Percentiles rank a stretch among this genome's conserved stretches.
Conservation (phyloP, 352 stramenopile genomes). For the Salisapilia sapeloensis region DNA sequence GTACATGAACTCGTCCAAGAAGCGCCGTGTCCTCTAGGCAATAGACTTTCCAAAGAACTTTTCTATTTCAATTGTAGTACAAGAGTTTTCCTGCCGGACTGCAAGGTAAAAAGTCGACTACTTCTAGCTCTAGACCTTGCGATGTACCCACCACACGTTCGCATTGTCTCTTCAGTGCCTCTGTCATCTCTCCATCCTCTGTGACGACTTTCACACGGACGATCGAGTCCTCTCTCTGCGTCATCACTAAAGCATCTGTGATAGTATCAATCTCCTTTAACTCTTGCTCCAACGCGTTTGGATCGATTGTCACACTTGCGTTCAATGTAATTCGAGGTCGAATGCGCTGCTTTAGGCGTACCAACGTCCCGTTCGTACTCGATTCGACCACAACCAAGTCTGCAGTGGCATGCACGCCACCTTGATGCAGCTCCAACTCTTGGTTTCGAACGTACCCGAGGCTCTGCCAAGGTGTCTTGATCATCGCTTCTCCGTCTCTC, state of each 20-base stretch:
- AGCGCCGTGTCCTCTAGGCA: constrained; percentile 83
- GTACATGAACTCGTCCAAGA: constrained; percentile 99
- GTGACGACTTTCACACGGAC: constrained; percentile 19
- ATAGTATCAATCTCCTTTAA: constrained; percentile 19
- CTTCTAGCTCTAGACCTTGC: constrained; percentile 20
- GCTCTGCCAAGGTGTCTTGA: constrained; percentile 71
- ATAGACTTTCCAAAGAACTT: constrained; percentile 4
- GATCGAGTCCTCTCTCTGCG: constrained; percentile 7
- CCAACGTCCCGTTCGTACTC: constrained; percentile 9
- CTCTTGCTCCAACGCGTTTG: constrained; percentile 20
- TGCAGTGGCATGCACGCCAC: constrained; percentile 24
- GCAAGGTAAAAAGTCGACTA: constrained; percentile 50
- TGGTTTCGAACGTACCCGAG: constrained; percentile 46
- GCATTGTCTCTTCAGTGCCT: constrained; percentile 11
- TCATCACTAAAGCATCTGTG: constrained; percentile 32
- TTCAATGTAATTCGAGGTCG: constrained; percentile 11
- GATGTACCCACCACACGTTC: constrained; percentile 12
- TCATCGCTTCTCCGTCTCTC: constrained; percentile 28
- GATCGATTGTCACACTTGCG: constrained; percentile 12
- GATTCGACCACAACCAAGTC: constrained; percentile 20
- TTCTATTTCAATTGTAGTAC: constrained; percentile 10
- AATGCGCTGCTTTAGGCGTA: constrained; percentile 59
- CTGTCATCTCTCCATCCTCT: constrained; percentile 5
- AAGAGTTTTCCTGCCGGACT: constrained; percentile 75
- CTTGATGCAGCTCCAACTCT: constrained; percentile 21